Conservation (phyloP, 1,284 basidiomycete species). For the Irpex sp. region DNA sequence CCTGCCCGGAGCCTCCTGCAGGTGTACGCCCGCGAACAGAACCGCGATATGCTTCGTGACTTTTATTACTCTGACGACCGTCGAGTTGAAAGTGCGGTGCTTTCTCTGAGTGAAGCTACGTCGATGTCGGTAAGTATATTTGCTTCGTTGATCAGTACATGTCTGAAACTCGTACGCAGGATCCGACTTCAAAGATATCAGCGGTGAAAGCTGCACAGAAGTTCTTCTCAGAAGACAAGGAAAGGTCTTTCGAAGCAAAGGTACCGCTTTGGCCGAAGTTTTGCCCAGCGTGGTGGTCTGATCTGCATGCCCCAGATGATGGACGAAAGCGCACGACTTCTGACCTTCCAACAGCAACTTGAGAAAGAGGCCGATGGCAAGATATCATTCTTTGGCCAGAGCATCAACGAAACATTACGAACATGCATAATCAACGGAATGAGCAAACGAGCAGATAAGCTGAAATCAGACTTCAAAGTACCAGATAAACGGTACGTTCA, state of each 20-base stretch:
- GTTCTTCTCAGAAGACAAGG: slow-evolving; percentile 93
- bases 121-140: slow-evolving; percentile 46
- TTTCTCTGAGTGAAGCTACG: slow-evolving; percentile 82
- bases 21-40: slow-evolving; percentile 87
- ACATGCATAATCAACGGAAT: slow-evolving; percentile 75
- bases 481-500: slow-evolving; percentile 76
- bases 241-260: slow-evolving; percentile 87
- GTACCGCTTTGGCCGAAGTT: slow-evolving; percentile 34
- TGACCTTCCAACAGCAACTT: slow-evolving; percentile 80
- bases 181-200: slow-evolving; percentile 64
- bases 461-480: slow-evolving; percentile 86
- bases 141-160: neutral
- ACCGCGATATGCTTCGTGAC: slow-evolving; percentile 88
- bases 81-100: slow-evolving; percentile 84
- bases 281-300: neutral
- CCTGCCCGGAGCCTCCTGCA: slow-evolving; percentile 77
- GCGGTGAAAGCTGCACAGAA: slow-evolving; percentile 84
- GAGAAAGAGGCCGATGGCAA: slow-evolving; percentile 84
- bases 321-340: slow-evolving; percentile 80
- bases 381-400: slow-evolving; percentile 74
- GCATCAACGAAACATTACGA: slow-evolving; percentile 81
- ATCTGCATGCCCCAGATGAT: slow-evolving; percentile 59
- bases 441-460: slow-evolving; percentile 82
- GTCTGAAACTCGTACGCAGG: slow-evolving; percentile 37
- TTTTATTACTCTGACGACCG: slow-evolving; percentile 99